These are phyloP conservation scores for Kingdonia uniflora DNA, from an alignment of 164 flowering plant species.

Conservation along the genomic window DNA sequence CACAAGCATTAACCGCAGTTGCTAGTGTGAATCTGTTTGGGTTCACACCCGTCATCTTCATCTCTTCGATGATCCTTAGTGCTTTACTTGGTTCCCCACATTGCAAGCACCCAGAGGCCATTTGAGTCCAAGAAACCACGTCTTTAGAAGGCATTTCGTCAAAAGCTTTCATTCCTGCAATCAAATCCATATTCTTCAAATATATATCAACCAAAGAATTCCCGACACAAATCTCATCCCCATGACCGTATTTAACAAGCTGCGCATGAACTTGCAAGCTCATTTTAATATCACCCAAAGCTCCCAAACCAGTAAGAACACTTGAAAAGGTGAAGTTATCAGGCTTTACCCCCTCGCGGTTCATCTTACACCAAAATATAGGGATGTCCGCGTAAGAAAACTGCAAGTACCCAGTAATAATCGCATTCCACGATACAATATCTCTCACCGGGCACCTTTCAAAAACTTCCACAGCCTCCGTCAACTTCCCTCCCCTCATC, in stretches of 20 bases:
- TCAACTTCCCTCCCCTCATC: constrained; percentile 32
- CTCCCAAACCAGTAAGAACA: constrained; percentile 53
- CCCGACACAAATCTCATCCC: constrained; percentile 56
- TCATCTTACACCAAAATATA: constrained; percentile 55
- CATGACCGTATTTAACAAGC: constrained; percentile 56
- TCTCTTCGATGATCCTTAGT: constrained; percentile 32
- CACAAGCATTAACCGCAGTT: constrained; percentile 65
- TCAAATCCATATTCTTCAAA: constrained; percentile 36
- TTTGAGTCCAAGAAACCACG: constrained; percentile 67
- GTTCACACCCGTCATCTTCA: constrained; percentile 43
- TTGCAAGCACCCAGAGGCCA: constrained; percentile 62
- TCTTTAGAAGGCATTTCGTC: constrained; percentile 43
- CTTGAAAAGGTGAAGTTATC: constrained; percentile 56
- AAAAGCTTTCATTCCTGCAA: constrained; percentile 47
- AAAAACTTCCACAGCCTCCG: constrained; percentile 40
- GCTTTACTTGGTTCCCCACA: constrained; percentile 52
- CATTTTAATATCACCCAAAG: constrained; percentile 25
- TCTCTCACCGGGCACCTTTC: constrained; percentile 33
- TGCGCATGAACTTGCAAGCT: constrained; percentile 66
- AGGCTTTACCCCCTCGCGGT: constrained; percentile 37
- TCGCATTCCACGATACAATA: constrained; percentile 66
- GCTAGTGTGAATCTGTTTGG: constrained; percentile 64
- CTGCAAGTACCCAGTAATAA: constrained; percentile 60
- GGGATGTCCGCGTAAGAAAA: constrained; percentile 26
- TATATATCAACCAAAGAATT: constrained; percentile 71